Conservation (phyloP, 2,329 filamentous ascomycete genomes). For the Scedosporium boydii region DNA sequence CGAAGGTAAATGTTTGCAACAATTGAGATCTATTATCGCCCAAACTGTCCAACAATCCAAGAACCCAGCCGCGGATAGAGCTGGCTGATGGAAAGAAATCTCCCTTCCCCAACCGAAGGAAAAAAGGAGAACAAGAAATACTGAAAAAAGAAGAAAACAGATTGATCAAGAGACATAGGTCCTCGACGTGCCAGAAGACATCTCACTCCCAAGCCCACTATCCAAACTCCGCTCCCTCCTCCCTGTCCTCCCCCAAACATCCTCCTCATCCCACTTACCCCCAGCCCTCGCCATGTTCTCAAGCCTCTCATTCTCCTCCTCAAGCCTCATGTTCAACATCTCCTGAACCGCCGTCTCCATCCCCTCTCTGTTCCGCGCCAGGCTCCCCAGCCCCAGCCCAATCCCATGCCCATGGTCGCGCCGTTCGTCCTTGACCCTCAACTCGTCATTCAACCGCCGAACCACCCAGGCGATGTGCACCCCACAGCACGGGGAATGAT, state of each 20-base stretch:
- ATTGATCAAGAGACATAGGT: not conserved
- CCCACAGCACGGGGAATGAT: constrained; percentile 1
- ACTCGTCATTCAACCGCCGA: not conserved
- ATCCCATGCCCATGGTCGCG: not conserved
- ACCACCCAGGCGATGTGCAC: constrained; percentile 7
- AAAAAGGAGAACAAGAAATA: no score
- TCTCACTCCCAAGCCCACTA: constrained; percentile 9
- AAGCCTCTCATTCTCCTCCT: constrained; percentile 8
- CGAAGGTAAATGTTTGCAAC: no score
- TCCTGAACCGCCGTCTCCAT: constrained; percentile 10
- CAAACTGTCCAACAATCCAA: no score
- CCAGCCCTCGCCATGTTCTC: constrained; percentile 7
- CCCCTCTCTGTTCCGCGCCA: not conserved
- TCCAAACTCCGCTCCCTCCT: constrained; percentile 8
- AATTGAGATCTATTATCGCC: no score
- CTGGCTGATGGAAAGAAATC: no score
- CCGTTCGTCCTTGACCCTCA: not conserved
- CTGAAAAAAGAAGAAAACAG: no score
- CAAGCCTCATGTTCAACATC: constrained; percentile 8
- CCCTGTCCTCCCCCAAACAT: constrained; percentile 5
- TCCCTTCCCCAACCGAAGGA: no score
- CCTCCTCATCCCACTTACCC: constrained; percentile 1
- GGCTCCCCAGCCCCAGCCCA: not conserved
- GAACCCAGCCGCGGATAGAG: no score
- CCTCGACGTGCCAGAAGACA: not conserved